These are phyloP conservation scores for Eremochloa ophiuroides DNA, from an alignment of 176 grass and related monocot genomes.

Conservation along the genomic window DNA sequence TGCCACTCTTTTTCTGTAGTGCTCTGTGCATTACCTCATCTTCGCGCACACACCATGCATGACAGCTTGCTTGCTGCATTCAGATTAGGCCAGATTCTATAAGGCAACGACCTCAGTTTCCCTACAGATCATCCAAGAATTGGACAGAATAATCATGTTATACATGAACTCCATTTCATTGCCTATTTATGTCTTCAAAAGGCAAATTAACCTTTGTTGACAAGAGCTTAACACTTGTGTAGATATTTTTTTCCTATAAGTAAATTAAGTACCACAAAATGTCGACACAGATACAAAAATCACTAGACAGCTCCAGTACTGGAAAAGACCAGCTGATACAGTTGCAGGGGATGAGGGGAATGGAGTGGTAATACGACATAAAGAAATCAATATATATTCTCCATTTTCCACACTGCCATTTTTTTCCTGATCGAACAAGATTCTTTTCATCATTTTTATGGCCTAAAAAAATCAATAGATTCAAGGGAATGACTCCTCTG, in stretches of 20 bases:
- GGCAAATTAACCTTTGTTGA: too few relatives aligned
- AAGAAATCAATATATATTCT: not conserved
- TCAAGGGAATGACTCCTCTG: constrained; percentile 5
- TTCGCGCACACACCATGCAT: not conserved
- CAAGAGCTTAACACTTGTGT: too few relatives aligned
- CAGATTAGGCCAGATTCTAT: not conserved
- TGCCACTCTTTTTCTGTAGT: not conserved
- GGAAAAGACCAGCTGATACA: not conserved
- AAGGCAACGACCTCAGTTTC: not conserved
- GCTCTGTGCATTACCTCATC: not conserved
- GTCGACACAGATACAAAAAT: too few relatives aligned
- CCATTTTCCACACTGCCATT: not conserved
- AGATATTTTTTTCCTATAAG: too few relatives aligned
- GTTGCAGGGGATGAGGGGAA: not conserved
- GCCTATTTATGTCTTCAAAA: too few relatives aligned
- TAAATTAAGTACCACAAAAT: too few relatives aligned
- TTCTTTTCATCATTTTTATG: not conserved
- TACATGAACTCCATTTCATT: too few relatives aligned
- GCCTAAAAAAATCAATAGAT: constrained; percentile 15
- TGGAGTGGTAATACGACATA: constrained; percentile 6
- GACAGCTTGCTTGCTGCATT: not conserved
- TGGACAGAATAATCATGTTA: not conserved
- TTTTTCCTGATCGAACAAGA: not conserved
- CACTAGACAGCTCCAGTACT: too few relatives aligned
- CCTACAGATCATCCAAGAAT: not conserved